Conservation (phyloP, 768 basidiomycete genomes). For the Cantharellus anzutake region DNA sequence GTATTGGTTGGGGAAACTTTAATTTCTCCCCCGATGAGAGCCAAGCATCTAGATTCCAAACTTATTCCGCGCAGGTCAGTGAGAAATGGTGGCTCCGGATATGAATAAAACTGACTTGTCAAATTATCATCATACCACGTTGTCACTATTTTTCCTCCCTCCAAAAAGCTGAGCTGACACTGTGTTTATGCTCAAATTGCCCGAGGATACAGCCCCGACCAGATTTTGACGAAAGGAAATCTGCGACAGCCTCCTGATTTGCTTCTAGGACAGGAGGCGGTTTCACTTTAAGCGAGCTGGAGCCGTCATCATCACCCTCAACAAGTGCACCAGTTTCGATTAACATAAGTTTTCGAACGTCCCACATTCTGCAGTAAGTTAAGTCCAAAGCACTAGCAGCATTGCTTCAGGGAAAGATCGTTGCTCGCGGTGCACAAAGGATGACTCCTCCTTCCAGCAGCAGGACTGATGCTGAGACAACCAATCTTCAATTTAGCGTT, state of each 20-base stretch:
- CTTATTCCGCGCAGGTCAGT: slow-evolving; percentile 22
- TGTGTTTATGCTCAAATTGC: slow-evolving; percentile 52
- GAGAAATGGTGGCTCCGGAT: too few species aligned
- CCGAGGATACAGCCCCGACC: slow-evolving; percentile 40
- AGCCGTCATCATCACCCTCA: slow-evolving; percentile 6
- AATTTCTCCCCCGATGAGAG: too few species aligned
- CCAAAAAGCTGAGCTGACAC: slow-evolving; percentile 62
- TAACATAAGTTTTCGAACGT: slow-evolving; percentile 40
- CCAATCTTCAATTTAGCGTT: slow-evolving; percentile 30
- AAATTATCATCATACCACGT: slow-evolving; percentile 71
- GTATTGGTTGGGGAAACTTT: too few species aligned
- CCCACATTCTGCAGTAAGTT: slow-evolving; percentile 45
- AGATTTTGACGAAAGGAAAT: slow-evolving; percentile 30
- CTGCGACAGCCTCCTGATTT: slow-evolving; percentile 6
- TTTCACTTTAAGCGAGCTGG: too few species aligned
- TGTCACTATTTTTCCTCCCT: slow-evolving; percentile 60
- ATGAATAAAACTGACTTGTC: slow-evolving; percentile 41
- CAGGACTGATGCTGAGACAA: slow-evolving; percentile 61
- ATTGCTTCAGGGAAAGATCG: slow-evolving; percentile 33
- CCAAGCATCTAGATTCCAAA: slow-evolving; percentile 50
- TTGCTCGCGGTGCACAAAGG: slow-evolving; percentile 64
- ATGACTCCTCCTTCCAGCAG: slow-evolving; percentile 32
- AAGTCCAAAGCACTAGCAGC: neutral
- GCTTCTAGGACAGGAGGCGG: slow-evolving; percentile 2
- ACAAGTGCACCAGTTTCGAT: slow-evolving; percentile 15